Evolutionary conservation across 2,329 filamentous ascomycete genomes (phyloP), one percentile per base, ranked within the genome.

Genomic region (Atkinsonella hypoxylon): DNA sequence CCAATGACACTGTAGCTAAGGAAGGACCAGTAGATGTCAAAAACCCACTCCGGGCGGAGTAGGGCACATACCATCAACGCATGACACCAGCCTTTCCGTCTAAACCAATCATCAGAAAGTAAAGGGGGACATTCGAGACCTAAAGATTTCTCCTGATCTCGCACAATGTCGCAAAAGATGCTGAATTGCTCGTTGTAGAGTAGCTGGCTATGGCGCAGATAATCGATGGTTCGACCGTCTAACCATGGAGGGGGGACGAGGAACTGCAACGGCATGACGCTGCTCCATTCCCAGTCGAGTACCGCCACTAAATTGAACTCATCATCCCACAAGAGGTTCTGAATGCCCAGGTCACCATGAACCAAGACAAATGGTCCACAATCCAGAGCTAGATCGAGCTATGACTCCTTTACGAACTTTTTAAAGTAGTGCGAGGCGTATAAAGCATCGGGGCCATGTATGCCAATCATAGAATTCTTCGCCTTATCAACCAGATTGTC

Each of bases 361-460:
- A 55, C 53, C 26, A 63, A 45, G 4, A 56, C 55, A 47, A 61
- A 63, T 0, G 59, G 60, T 15, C 56, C 58, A 2, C 47, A 34
- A 11, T 55, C 53, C 36, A 45, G 31, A 9, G 26, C 20, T n/a
- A 36, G 11, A 34, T 53, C 52, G 8, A 51, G 17, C 55, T 51
- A 57, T n/a, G 47, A 17, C 10, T 49, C 12, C 4, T 34, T 31
- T 13, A 48, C 56, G 15, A 50, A 51, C 18, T 45, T 40, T 36
- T 49, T 49, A 45, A 63, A 62, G 15, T 54, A 50, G 18, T 59
- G 50, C 5, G 56, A 51, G 49, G 59, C 53, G 50, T 60, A 61
- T 13, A 62, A 46, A 36, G 20, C 44, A 49, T 58, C 57, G n/a
- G 5, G 3, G 6, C 43, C 43, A 17, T 12, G 22, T 22, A 32